Conservation (phyloP, 768 basidiomycete genomes). For the Lepiota brunneoincarnata region DNA sequence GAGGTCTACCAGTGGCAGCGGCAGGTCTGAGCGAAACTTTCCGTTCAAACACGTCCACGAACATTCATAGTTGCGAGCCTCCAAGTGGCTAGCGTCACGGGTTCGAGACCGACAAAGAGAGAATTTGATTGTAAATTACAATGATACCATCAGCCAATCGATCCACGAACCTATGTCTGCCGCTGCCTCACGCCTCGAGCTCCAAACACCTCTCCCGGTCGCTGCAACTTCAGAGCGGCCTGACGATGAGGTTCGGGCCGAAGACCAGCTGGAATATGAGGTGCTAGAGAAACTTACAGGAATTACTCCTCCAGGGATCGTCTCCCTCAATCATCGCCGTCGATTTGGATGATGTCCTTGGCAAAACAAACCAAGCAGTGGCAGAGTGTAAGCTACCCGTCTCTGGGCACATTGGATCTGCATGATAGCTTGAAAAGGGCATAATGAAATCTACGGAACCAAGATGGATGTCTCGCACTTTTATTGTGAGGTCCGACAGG, state of each 20-base stretch:
- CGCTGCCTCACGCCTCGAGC: constrained; percentile 23
- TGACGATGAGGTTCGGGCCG: background rate
- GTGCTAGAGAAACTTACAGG: constrained; percentile 14
- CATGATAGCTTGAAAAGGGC: constrained; percentile 42
- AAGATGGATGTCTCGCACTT: constrained; percentile 55
- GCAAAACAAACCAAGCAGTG: constrained; percentile 56
- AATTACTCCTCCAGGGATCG: constrained; percentile 18
- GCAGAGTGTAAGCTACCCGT: constrained; percentile 47
- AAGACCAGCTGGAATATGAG: constrained; percentile 11
- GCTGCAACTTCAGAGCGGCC: background rate
- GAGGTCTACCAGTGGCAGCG: no score
- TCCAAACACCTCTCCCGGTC: constrained; percentile 7
- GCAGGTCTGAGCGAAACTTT: no score
- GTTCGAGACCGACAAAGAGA: no score
- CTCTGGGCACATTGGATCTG: background rate
- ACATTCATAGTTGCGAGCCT: no score
- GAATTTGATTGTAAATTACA: no score
- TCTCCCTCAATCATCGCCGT: constrained; percentile 50
- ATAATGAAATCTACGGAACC: constrained; percentile 58
- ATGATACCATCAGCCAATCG: background rate
- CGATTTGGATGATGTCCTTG: constrained; percentile 68
- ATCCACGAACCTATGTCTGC: constrained; percentile 23
- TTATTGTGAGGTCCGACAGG: constrained; percentile 44
- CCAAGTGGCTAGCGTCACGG: no score
- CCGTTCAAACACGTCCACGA: no score